Evolutionary conservation across 805 yeast species (phyloP).

Genomic region (Saccharomyces eubayanus): DNA sequence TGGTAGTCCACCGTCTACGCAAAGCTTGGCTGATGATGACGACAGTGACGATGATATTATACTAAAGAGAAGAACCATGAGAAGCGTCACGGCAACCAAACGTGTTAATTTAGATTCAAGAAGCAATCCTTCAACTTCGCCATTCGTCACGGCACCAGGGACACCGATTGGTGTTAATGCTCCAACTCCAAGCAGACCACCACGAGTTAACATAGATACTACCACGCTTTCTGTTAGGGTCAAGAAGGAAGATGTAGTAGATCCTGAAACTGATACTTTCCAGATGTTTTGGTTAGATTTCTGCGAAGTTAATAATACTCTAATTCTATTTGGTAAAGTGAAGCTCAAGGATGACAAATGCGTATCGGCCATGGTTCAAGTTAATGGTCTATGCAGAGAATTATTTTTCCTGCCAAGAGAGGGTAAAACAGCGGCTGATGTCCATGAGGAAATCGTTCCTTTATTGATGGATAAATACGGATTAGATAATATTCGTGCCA

Average conservation of each 20-base stretch:
- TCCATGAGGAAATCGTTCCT: slow-evolving; percentile 68
- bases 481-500: slow-evolving; percentile 54
- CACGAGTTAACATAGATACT: slow-evolving; percentile 4
- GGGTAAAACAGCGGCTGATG: slow-evolving; percentile 51
- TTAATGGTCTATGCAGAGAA: slow-evolving; percentile 61
- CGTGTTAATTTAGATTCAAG: slow-evolving; percentile 21
- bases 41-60: slow-evolving; percentile 29
- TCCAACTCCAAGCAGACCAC: not conserved
- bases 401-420: slow-evolving; percentile 70
- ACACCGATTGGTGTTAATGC: slow-evolving; percentile 16
- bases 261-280: slow-evolving; percentile 40
- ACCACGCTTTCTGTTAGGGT: slow-evolving; percentile 15
- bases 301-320: slow-evolving; percentile 60
- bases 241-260: slow-evolving; percentile 27
- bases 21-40: slow-evolving; percentile 22
- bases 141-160: slow-evolving; percentile 30
- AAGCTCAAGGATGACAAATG: slow-evolving; percentile 47
- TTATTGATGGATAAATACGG: slow-evolving; percentile 56
- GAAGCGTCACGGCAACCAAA: slow-evolving; percentile 22
- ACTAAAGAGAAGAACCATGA: slow-evolving; percentile 24
- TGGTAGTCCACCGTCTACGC: slow-evolving; percentile 3
- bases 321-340: slow-evolving; percentile 76
- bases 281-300: slow-evolving; percentile 88
- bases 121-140: slow-evolving; percentile 19
- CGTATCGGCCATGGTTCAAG: slow-evolving; percentile 70